Percentiles rank a stretch among this genome's conserved stretches.
phyloP scores from a whole-genome alignment of 2,329 filamentous ascomycete species.

The Fusarium fujikuroi region DNA sequence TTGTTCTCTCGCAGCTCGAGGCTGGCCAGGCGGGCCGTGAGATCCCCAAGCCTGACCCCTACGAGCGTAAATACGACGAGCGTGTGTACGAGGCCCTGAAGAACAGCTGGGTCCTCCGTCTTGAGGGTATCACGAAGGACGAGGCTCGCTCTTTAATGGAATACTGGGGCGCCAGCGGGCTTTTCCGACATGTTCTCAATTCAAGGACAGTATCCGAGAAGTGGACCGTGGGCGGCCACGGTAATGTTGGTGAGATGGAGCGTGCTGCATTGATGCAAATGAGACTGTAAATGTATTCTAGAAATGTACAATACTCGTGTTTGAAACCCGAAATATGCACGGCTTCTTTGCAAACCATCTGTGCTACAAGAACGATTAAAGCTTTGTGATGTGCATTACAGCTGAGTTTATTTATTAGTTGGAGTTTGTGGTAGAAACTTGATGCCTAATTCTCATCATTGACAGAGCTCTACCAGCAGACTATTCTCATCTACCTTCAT shows the following conservation, averaged over 20 bases:
- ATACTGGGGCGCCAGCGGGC: slow-evolving; percentile 90
- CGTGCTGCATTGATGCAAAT: slow-evolving; percentile 65
- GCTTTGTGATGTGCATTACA: background rate
- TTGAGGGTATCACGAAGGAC: slow-evolving; percentile 75
- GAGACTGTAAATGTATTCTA: slow-evolving; percentile 54
- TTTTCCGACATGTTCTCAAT: slow-evolving; percentile 76
- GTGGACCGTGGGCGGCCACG: slow-evolving; percentile 84
- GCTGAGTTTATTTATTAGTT: background rate
- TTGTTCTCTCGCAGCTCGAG: slow-evolving; percentile 69
- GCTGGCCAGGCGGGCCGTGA: slow-evolving; percentile 54
- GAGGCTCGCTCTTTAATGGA: slow-evolving; percentile 87
- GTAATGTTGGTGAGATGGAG: slow-evolving; percentile 88
- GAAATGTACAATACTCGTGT: slow-evolving; percentile 45
- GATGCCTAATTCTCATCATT: slow-evolving; percentile 18
- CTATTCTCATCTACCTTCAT: slow-evolving; percentile 39
- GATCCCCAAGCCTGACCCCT: slow-evolving; percentile 61
- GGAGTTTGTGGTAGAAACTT: background rate
- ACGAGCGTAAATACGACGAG: slow-evolving; percentile 65
- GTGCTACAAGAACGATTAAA: background rate
- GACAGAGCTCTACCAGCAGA: slow-evolving; percentile 26
- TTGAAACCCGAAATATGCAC: slow-evolving; percentile 29
- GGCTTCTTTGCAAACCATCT: slow-evolving; percentile 4
- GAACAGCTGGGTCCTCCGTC: slow-evolving; percentile 62
- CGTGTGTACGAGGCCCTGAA: slow-evolving; percentile 65
- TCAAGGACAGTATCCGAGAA: slow-evolving; percentile 79